Evolutionary conservation across 371 early-diverging fungal genomes (phyloP).

Genomic region (Actinomortierella wolfii): DNA sequence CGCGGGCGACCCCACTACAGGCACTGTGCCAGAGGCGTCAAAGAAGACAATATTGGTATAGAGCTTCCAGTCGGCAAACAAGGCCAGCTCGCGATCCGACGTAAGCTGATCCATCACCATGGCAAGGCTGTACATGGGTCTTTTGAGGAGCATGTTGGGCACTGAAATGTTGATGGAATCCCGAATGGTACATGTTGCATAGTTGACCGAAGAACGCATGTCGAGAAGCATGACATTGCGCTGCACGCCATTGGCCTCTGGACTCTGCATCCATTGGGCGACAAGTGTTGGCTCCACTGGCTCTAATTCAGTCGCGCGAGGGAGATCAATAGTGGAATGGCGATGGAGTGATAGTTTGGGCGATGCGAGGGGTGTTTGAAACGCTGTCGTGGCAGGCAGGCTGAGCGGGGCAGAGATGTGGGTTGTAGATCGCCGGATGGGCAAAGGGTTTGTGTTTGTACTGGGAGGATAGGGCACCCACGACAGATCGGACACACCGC

Average conservation of each 20-base stretch:
- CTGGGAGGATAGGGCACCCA: slow-evolving; percentile 33
- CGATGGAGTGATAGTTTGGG: slow-evolving; percentile 12
- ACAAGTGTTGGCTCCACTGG: slow-evolving; percentile 18
- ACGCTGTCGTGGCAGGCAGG: slow-evolving; percentile 6
- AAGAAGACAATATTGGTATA: slow-evolving; percentile 59
- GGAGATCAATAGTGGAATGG: slow-evolving; percentile 8
- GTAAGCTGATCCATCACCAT: slow-evolving; percentile 61
- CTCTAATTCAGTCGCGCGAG: slow-evolving; percentile 7
- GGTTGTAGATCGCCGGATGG: neutral
- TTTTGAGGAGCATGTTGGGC: slow-evolving; percentile 61
- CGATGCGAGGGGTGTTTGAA: slow-evolving; percentile 16
- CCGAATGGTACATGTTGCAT: slow-evolving; percentile 51
- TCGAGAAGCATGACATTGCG: slow-evolving; percentile 51
- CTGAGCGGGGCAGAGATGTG: slow-evolving; percentile 9
- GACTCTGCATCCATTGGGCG: slow-evolving; percentile 14
- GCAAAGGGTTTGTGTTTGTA: neutral
- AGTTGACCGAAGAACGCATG: slow-evolving; percentile 59
- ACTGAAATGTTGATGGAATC: slow-evolving; percentile 59
- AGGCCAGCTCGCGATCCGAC: slow-evolving; percentile 48
- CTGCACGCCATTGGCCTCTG: slow-evolving; percentile 9
- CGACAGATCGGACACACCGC: slow-evolving; percentile 6
- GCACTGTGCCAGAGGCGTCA: slow-evolving; percentile 52
- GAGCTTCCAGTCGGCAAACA: slow-evolving; percentile 51
- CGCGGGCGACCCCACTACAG: slow-evolving; percentile 52
- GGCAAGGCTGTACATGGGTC: slow-evolving; percentile 62